These are phyloP conservation scores for Climacium dendroides DNA, from an alignment of 225 moss, liverwort and hornwort genomes.

Conservation along the genomic window DNA sequence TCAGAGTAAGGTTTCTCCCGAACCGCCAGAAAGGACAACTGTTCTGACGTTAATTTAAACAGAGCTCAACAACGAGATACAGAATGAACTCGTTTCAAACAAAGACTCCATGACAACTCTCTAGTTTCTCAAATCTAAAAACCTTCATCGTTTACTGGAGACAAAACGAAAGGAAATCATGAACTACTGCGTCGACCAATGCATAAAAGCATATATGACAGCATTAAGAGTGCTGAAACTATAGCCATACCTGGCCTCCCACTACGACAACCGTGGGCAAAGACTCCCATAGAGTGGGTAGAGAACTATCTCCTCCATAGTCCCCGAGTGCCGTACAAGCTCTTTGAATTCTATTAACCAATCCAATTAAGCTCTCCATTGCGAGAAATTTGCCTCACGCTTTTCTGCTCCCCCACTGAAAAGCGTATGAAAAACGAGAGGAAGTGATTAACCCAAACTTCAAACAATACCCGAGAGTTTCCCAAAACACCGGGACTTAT, in stretches of 20 bases:
- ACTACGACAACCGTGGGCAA: conserved; percentile 84
- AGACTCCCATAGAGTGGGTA: conserved; percentile 77
- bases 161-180: neutral
- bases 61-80: neutral
- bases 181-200: neutral
- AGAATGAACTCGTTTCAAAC: neutral
- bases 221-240: neutral
- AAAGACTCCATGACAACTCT: neutral
- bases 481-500: neutral
- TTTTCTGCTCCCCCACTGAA: neutral
- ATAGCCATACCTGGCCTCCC: conserved; percentile 54
- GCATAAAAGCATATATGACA: neutral
- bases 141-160: neutral
- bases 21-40: neutral
- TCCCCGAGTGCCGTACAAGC: conserved; percentile 60
- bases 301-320: conserved; percentile 54
- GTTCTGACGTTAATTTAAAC: neutral
- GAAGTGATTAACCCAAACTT: neutral
- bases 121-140: neutral
- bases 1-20: neutral
- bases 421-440: neutral
- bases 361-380: conserved; percentile 65
- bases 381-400: neutral
- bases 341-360: conserved; percentile 63
- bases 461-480: neutral